These are phyloP conservation scores for Aureobasidium namibiae DNA, from an alignment of 2,329 filamentous ascomycete genomes.

Conservation along the genomic window DNA sequence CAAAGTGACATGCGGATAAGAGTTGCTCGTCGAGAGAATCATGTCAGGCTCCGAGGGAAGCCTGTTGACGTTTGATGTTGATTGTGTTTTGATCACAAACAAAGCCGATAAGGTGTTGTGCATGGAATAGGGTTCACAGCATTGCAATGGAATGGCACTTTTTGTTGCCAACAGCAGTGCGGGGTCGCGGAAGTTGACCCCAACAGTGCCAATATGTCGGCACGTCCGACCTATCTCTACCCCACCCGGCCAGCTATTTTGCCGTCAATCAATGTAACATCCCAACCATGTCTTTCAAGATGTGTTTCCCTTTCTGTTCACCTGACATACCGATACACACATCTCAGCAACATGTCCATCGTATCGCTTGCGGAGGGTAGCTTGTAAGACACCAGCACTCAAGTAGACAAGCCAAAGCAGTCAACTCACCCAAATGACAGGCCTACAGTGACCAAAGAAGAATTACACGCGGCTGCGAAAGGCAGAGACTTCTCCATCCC, in stretches of 20 bases:
- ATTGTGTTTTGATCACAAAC: no score
- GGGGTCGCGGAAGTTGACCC: neutral
- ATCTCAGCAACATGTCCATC: conserved; percentile 20
- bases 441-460: conserved; percentile 21
- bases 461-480: conserved; percentile 18
- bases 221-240: neutral
- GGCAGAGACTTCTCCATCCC: conserved; percentile 21
- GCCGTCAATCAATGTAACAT: neutral
- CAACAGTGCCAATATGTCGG: neutral
- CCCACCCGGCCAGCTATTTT: neutral
- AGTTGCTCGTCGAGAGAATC: neutral
- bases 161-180: neutral
- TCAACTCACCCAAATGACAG: neutral
- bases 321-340: neutral
- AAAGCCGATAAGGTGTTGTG: no score
- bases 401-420: neutral
- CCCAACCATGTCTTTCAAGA: neutral
- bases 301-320: neutral
- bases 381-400: conserved; percentile 7
- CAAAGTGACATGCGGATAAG: conserved; percentile 14
- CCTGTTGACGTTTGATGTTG: neutral
- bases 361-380: conserved; percentile 20
- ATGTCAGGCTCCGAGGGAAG: neutral
- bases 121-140: no score
- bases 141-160: no score